Evolutionary conservation across 1,139 yeast genomes (phyloP).

Genomic region (Kurtzmaniella quercitrusa): DNA sequence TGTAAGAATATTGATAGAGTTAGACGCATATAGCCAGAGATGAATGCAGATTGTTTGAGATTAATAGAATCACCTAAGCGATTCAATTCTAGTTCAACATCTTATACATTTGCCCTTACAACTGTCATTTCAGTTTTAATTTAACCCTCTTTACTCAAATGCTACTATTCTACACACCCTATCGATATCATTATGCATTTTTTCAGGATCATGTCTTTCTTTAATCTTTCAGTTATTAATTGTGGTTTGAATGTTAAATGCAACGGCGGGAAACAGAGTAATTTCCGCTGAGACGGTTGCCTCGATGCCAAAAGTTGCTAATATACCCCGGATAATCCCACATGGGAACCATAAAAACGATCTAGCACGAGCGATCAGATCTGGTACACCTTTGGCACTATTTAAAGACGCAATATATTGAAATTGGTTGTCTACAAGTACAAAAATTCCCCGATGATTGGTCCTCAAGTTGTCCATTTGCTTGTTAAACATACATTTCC

Average conservation of each 20-base stretch:
- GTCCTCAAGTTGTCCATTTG: conserved; percentile 91
- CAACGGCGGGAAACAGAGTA: conserved; percentile 59
- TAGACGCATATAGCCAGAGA: no score
- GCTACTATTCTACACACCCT: no score
- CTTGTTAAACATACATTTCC: conserved; percentile 76
- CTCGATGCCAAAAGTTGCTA: conserved; percentile 66
- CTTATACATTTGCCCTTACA: no score
- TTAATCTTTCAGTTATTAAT: conserved; percentile 22
- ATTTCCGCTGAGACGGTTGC: conserved; percentile 66
- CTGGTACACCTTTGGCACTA: conserved; percentile 44
- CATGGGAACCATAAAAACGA: conserved; percentile 75
- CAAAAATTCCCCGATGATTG: conserved; percentile 85
- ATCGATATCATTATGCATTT: no score
- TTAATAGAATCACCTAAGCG: no score
- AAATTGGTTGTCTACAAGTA: conserved; percentile 66
- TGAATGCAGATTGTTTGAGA: no score
- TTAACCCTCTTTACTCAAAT: no score
- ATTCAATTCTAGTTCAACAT: no score
- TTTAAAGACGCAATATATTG: conserved; percentile 53
- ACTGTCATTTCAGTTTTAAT: no score
- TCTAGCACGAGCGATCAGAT: conserved; percentile 44
- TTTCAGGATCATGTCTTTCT: no score
- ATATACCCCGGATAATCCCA: conserved; percentile 79
- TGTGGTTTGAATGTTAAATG: conserved; percentile 67
- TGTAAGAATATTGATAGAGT: no score